These are phyloP conservation scores for Edaphochlamys debaryana DNA, from an alignment of 139 green algal species.

Conservation along the genomic window DNA sequence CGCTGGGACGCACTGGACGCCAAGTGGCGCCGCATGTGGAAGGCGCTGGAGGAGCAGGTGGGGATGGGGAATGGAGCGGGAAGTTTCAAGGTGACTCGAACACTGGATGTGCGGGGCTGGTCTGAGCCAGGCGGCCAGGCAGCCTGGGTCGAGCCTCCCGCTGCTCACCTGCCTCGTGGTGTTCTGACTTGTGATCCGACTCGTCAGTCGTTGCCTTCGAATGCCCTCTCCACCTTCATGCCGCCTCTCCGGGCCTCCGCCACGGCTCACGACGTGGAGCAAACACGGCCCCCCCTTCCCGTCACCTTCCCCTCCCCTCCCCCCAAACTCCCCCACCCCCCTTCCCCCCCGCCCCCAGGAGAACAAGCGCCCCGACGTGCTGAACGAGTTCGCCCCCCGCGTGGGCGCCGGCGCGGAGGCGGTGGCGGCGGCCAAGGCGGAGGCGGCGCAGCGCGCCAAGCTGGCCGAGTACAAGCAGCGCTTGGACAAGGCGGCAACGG, in stretches of 20 bases:
- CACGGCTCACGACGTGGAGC: too few species aligned
- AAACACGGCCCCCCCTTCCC: neutral
- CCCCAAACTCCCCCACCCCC: neutral
- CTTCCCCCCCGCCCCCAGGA: neutral
- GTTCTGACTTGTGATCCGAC: too few species aligned
- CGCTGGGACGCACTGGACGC: slow-evolving; percentile 39
- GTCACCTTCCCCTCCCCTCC: neutral
- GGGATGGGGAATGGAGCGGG: neutral
- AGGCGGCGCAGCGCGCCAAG: slow-evolving; percentile 14
- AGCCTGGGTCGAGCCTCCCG: too few species aligned
- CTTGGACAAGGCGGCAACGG: neutral
- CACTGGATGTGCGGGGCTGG: too few species aligned
- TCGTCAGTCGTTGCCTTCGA: too few species aligned
- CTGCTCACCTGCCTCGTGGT: too few species aligned
- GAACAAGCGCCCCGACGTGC: slow-evolving; percentile 13
- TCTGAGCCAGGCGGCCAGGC: too few species aligned
- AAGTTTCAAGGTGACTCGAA: too few species aligned
- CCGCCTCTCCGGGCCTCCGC: too few species aligned
- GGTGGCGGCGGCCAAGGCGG: neutral
- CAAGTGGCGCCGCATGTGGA: slow-evolving; percentile 17
- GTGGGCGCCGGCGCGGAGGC: slow-evolving; percentile 11
- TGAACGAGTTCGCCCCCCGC: neutral
- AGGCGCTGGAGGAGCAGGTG: slow-evolving; percentile 27
- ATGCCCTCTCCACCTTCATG: too few species aligned
- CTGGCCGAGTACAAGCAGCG: neutral